Evolutionary conservation across 768 basidiomycete species (phyloP), one percentile per base, ranked within the genome.

Genomic region (Botryobasidium botryosum): DNA sequence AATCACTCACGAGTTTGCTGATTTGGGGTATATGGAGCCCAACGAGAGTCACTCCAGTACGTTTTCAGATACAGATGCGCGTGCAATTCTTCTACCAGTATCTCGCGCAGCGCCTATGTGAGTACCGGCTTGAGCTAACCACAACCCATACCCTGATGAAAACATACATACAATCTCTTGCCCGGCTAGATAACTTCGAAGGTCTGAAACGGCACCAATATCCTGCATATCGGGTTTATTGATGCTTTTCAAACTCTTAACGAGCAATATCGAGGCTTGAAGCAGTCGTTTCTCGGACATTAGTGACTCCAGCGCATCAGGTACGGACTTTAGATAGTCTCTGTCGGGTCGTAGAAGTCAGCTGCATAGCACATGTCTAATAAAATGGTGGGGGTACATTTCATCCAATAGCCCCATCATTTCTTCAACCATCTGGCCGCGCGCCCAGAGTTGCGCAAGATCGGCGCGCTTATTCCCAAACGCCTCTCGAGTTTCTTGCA

Each of bases 1-100:
- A 17, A 24, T 26, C 10, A 64, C 84, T 62, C 55, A 91, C 91
- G 69, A 8, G 62, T 61, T 45, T 75, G 71, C 57, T 96, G 94
- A 43, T 80, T 79, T 0, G 79, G 76, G 8, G 70, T 63, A 58
- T 94, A 96, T 1, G 82, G 62, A 15, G 75, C 68, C 94, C 94
- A 99, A 25, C 92, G 75, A 4, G 77, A 72, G 52, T 97, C 92
- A 56, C 86, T 90, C 77, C 90, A 94, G 59, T 88, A 92, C 1
- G 82, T 85, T 56, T 92, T 94, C 48, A 99, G 74, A 61, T 94
- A 99, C n/a, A 99, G 63, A 61, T 99, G 94, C 52, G 77, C 86
- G 56, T 97, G 91, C 10, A 99, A 69, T 56, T 99, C 94, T 52
- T 99, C 94, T 5, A 91, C 68, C 46, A 99, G 64, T 45, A 97